Evolutionary conservation across 352 stramenopile genomes (phyloP).

Genomic region (Phytophthora litchii): DNA sequence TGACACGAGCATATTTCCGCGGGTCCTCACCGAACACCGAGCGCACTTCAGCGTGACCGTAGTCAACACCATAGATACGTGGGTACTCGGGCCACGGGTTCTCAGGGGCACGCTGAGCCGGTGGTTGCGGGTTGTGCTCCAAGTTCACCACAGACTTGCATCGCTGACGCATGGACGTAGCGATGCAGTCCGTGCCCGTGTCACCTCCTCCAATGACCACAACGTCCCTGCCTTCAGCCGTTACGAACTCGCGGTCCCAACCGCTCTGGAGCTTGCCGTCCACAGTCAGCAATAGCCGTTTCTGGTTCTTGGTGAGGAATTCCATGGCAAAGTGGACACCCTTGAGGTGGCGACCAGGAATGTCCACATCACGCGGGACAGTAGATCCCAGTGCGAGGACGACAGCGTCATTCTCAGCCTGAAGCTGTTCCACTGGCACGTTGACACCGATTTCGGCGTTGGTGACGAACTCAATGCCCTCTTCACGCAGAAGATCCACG

Average conservation of each 20-base stretch:
- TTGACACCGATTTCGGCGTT: slow-evolving; percentile 94
- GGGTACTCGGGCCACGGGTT: slow-evolving; percentile 99
- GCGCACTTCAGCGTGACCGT: slow-evolving; percentile 96
- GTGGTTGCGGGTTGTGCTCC: slow-evolving; percentile 95
- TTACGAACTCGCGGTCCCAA: slow-evolving; percentile 95
- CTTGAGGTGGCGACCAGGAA: slow-evolving; percentile 90
- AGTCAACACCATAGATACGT: slow-evolving; percentile 97
- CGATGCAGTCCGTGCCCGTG: slow-evolving; percentile 98
- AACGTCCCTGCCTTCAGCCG: slow-evolving; percentile 97
- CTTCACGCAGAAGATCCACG: slow-evolving; percentile 93
- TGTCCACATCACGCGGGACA: slow-evolving; percentile 93
- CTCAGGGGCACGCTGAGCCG: slow-evolving; percentile 85
- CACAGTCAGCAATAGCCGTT: slow-evolving; percentile 94
- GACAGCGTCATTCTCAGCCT: slow-evolving; percentile 90
- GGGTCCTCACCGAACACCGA: slow-evolving; percentile 93
- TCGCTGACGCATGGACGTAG: slow-evolving; percentile 96
- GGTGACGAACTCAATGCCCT: slow-evolving; percentile 98
- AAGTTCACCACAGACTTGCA: slow-evolving; percentile 98
- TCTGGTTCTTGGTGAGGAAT: slow-evolving; percentile 98
- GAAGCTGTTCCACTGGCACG: slow-evolving; percentile 76
- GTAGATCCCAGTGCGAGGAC: slow-evolving; percentile 96
- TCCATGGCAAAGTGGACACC: slow-evolving; percentile 98
- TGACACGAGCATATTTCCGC: slow-evolving; percentile 76
- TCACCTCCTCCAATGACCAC: slow-evolving; percentile 98
- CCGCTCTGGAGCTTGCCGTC: slow-evolving; percentile 96